These are phyloP conservation scores for Chlamydomonas eustigma DNA, from an alignment of 139 green algal genomes.

Conservation along the genomic window DNA sequence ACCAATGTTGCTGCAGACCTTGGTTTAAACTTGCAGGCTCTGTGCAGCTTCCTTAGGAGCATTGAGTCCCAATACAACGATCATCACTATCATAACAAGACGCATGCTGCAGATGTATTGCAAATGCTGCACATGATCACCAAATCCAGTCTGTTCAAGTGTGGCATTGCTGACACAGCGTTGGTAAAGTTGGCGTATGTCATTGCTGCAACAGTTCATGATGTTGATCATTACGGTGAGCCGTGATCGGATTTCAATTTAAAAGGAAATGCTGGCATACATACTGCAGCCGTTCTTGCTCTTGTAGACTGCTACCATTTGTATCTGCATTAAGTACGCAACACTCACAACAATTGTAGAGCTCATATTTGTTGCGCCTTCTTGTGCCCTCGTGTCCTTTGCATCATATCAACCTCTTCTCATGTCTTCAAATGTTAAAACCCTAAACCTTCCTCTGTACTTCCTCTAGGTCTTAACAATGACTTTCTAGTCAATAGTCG, in stretches of 20 bases:
- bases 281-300: too few species aligned
- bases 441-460: too few species aligned
- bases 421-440: too few species aligned
- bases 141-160: not conserved
- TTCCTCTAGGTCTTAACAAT: conserved; percentile 26
- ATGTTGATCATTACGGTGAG: not conserved
- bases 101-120: not conserved
- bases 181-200: not conserved
- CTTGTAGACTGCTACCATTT: too few species aligned
- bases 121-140: not conserved
- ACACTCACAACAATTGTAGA: too few species aligned
- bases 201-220: not conserved
- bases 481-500: conserved; percentile 18
- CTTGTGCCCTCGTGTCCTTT: too few species aligned
- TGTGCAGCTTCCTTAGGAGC: not conserved
- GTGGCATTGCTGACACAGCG: not conserved
- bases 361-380: too few species aligned
- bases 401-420: too few species aligned
- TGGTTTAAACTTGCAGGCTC: not conserved
- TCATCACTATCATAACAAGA: not conserved
- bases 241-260: too few species aligned
- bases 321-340: too few species aligned
- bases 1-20: not conserved
- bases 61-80: not conserved
- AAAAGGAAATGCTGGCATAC: too few species aligned